phyloP scores from a whole-genome alignment of 225 moss, liverwort and hornwort species.

The Rhytidiadelphus loreus region DNA sequence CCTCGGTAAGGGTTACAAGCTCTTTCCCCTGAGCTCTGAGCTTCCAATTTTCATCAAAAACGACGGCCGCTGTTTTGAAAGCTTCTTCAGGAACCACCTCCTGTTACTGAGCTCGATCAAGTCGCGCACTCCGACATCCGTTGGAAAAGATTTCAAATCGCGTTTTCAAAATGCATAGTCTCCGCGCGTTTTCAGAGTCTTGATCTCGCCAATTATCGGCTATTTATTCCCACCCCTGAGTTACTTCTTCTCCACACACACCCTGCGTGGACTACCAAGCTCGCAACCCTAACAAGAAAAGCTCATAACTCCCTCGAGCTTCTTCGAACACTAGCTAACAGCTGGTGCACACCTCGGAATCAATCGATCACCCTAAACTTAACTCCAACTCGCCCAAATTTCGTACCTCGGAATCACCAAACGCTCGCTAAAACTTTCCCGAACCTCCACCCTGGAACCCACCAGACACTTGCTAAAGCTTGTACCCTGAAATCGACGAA shows the following conservation, averaged over 20 bases:
- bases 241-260: not conserved
- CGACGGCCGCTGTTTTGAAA: no score
- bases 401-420: not conserved
- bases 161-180: not conserved
- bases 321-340: not conserved
- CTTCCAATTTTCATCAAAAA: not conserved
- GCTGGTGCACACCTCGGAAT: not conserved
- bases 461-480: not conserved
- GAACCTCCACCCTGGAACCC: not conserved
- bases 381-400: not conserved
- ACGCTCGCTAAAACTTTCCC: not conserved
- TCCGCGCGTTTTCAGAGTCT: not conserved
- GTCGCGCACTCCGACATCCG: not conserved
- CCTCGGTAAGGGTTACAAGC: not conserved
- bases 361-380: not conserved
- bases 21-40: not conserved
- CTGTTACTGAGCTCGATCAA: not conserved
- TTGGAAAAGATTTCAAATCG: not conserved
- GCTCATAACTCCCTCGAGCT: not conserved
- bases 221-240: not conserved
- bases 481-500: not conserved
- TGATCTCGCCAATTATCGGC: not conserved
- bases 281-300: not conserved
- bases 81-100: not conserved
- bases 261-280: not conserved